These are phyloP conservation scores for Solanum bulbocastanum DNA, from an alignment of 257 asterid genomes.

Conservation along the genomic window DNA sequence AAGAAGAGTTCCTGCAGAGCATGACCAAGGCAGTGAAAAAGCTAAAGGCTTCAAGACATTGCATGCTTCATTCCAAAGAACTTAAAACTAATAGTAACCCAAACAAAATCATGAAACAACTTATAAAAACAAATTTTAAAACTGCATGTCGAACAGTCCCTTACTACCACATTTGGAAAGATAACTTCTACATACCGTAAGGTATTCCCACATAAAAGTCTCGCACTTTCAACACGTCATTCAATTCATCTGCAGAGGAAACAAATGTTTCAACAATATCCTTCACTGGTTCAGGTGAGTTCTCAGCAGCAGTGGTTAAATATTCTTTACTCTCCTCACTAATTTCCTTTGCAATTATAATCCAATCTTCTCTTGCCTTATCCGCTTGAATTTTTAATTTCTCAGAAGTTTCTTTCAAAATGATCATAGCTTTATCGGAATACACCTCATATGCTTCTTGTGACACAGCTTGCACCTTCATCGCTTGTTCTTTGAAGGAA, in stretches of 20 bases:
- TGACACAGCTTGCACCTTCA: conserved; percentile 59
- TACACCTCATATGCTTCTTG: conserved; percentile 70
- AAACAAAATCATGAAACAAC: background rate
- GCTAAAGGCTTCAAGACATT: background rate
- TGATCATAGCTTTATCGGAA: conserved; percentile 52
- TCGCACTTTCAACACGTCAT: conserved; percentile 54
- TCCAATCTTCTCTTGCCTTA: conserved; percentile 63
- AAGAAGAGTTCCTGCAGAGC: conserved; percentile 61
- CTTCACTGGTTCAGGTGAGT: conserved; percentile 68
- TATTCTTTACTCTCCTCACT: conserved; percentile 67
- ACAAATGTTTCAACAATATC: conserved; percentile 75
- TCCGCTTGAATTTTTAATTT: conserved; percentile 72
- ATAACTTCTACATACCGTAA: conserved; percentile 43
- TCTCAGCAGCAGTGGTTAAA: conserved; percentile 55
- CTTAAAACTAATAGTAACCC: background rate
- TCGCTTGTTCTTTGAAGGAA: conserved; percentile 66
- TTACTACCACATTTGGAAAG: background rate
- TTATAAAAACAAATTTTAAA: background rate
- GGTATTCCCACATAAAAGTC: conserved; percentile 89
- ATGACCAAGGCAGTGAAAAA: conserved; percentile 3
- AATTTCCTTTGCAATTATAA: conserved; percentile 54
- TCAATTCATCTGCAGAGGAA: conserved; percentile 48
- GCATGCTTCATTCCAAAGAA: background rate
- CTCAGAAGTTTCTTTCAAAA: conserved; percentile 66
- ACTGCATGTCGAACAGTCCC: background rate